These are phyloP conservation scores for Hymenochaete sp. DNA, from an alignment of 1,284 basidiomycete genomes.

Conservation along the genomic window DNA sequence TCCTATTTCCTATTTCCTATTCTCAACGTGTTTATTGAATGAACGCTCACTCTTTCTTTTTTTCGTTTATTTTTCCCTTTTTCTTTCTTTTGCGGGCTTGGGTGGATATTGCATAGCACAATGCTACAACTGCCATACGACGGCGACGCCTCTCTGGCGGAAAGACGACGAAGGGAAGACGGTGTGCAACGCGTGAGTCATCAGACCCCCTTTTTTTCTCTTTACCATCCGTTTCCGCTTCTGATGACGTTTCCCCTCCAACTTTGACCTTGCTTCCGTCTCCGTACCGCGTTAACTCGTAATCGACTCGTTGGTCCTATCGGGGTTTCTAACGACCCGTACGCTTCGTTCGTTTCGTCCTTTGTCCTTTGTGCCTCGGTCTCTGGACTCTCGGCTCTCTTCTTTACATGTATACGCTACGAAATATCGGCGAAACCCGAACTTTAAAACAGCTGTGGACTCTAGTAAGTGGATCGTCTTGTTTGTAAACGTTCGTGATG, in stretches of 20 bases:
- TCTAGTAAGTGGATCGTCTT: too few species aligned
- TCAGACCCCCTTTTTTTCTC: conserved; percentile 8
- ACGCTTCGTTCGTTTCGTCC: not conserved
- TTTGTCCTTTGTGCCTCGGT: conserved; percentile 4
- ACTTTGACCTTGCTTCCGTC: not conserved
- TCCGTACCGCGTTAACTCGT: not conserved
- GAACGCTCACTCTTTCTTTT: not conserved
- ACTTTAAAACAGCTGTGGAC: too few species aligned
- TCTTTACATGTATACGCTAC: not conserved
- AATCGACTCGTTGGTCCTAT: not conserved
- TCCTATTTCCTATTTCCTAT: conserved; percentile 27
- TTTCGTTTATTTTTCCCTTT: conserved; percentile 19
- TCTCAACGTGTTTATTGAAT: too few species aligned
- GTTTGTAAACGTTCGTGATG: not conserved
- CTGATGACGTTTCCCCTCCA: not conserved
- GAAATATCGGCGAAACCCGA: too few species aligned
- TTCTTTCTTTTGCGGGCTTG: conserved; percentile 20
- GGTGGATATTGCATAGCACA: conserved; percentile 42
- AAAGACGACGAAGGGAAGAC: conserved; percentile 89
- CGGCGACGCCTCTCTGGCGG: conserved; percentile 83
- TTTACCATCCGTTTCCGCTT: conserved; percentile 34
- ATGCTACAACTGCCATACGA: conserved; percentile 86
- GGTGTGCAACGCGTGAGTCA: conserved; percentile 77
- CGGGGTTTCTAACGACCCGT: not conserved
- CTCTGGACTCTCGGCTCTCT: not conserved